These are phyloP conservation scores for Pholiota molesta DNA, from an alignment of 768 basidiomycete genomes.

Conservation along the genomic window DNA sequence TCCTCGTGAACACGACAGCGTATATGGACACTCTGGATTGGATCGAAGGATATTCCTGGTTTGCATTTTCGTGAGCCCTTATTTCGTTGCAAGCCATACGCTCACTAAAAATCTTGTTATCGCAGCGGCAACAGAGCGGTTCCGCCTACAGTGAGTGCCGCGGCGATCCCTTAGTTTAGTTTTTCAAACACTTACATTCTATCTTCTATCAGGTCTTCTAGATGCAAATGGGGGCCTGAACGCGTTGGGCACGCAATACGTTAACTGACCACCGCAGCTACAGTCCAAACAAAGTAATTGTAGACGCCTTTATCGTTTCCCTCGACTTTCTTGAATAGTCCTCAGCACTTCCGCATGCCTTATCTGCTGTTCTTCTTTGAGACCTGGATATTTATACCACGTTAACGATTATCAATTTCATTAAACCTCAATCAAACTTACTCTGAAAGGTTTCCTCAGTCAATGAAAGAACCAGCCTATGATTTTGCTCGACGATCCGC, in stretches of 20 bases:
- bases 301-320: neutral
- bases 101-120: neutral
- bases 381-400: constrained; percentile 4
- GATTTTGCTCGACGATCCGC: constrained; percentile 11
- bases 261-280: neutral
- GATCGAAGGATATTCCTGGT: constrained; percentile 15
- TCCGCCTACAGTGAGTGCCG: constrained; percentile 10
- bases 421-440: neutral
- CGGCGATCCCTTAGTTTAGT: neutral
- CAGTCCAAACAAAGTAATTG: too few relatives aligned
- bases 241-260: constrained; percentile 9
- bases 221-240: constrained; percentile 9
- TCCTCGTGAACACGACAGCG: constrained; percentile 1
- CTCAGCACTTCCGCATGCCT: constrained; percentile 7
- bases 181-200: neutral
- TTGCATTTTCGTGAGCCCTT: constrained; percentile 10
- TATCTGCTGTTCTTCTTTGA: neutral
- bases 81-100: neutral
- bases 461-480: neutral
- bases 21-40: constrained; percentile 10
- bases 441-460: constrained; percentile 11
- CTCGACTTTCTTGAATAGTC: constrained; percentile 6
- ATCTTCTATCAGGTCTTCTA: constrained; percentile 8
- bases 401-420: neutral
- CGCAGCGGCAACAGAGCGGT: constrained; percentile 11